Evolutionary conservation across 1,139 yeast species (phyloP).

Genomic region (Yamadazyma friedrichii): DNA sequence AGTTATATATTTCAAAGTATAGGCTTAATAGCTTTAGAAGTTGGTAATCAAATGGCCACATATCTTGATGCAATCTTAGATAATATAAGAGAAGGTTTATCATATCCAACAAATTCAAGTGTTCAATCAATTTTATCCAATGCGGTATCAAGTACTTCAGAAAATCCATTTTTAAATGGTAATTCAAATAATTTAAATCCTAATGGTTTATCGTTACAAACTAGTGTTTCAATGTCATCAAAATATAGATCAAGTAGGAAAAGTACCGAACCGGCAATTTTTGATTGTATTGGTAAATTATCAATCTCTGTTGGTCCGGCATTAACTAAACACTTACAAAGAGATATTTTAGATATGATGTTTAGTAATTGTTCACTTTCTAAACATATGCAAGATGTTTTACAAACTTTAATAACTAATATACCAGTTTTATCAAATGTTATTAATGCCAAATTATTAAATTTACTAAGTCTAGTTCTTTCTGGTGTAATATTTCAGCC

Average conservation of each 20-base stretch:
- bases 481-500: slow-evolving; percentile 81
- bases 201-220: slow-evolving; percentile 23
- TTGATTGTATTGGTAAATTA: slow-evolving; percentile 83
- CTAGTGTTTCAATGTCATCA: slow-evolving; percentile 38
- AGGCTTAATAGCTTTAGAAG: slow-evolving; percentile 82
- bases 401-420: slow-evolving; percentile 63
- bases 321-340: slow-evolving; percentile 80
- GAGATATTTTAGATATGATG: slow-evolving; percentile 77
- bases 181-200: slow-evolving; percentile 9
- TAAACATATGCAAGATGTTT: slow-evolving; percentile 72
- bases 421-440: slow-evolving; percentile 79
- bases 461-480: slow-evolving; percentile 71
- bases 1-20: slow-evolving; percentile 78
- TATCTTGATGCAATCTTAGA: slow-evolving; percentile 85
- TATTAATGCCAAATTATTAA: slow-evolving; percentile 70
- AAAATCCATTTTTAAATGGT: slow-evolving; percentile 15
- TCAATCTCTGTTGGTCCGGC: slow-evolving; percentile 96
- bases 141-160: slow-evolving; percentile 33
- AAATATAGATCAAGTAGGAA: slow-evolving; percentile 62
- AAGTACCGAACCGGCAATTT: slow-evolving; percentile 83
- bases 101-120: slow-evolving; percentile 40
- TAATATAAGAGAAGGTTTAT: slow-evolving; percentile 78
- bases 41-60: slow-evolving; percentile 83
- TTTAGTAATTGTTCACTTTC: slow-evolving; percentile 78
- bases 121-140: slow-evolving; percentile 45